Base-by-base conservation (phyloP, 106 monocot species). In the Acorus gramineus region DNA sequence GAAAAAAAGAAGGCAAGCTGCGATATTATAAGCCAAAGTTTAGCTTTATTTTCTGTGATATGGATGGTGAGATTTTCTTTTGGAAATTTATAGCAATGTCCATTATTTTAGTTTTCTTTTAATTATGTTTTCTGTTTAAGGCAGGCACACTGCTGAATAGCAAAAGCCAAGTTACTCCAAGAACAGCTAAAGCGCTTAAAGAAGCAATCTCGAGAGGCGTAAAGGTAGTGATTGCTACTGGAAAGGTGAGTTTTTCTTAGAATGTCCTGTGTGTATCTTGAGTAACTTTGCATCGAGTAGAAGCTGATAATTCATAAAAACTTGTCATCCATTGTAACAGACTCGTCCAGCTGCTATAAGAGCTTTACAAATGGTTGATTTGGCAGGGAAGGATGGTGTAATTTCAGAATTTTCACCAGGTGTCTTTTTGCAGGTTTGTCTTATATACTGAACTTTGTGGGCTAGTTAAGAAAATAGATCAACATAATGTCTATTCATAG, bases 101-200 rank as follows among this genome's bases (percentile, higher is more conserved):
- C 13, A 28, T 51, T 12, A 28, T 46, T 50, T 49, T 44, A 63
- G 4, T 28, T 28, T 28, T 28, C 14, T 72, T 7, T 45, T 46
- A 61, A 7, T 49, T 58, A 47, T 48, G 45, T 60, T 57, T 64
- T 4, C 28, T 28, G 28, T 28, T 56, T 71, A 28, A 78, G 64
- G 43, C 72, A 91, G 95, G 95, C 51, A 96, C 90, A 61, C 85
- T 98, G 69, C 70, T 98, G 70, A 98, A 98, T 73, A 91, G 91
- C 77, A 88, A 77, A 77, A 85, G 91, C 63, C 79, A 83, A 68
- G 65, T 96, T 63, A 72, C 73, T 62, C 54, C 61, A 66, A 78
- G 61, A 59, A 92, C 76, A 63, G 96, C 85, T 44, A 79, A 83
- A 75, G 91, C 96, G 70, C 57, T 98, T 28, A 28, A 28, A 28